Base-by-base conservation (phyloP, 768 basidiomycete species). In the Rhodotorula kratochvilovae region DNA sequence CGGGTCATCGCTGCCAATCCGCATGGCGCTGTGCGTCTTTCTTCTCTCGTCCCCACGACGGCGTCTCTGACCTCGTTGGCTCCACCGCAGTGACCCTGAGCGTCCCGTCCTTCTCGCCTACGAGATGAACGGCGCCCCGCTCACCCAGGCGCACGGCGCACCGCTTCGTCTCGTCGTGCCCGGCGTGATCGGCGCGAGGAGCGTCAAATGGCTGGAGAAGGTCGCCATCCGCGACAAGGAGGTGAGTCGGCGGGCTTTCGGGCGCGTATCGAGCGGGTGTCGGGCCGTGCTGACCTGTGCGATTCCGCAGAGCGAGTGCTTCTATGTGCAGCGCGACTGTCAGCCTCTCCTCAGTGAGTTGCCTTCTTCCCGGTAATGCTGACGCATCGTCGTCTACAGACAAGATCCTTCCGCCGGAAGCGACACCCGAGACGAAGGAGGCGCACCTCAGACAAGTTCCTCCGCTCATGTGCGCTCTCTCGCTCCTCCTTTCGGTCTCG, bases 161-260 rank as follows among this genome's bases (percentile, higher is more conserved):
- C 77, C 77, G 5, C 33, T 74, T 12, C 70, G 77, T 5, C 56
- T 77, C 13, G 68, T 70, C 51, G 86, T 86, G 2, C 89, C 89
- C 0, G 88, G 89, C 6, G 85, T 84, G 74, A 82, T 85, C 25
- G 88, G 88, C 12, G 88, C 87, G 42, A 85, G 88, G 19, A 88
- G 88, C 87, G 87, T 89, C 15, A 89, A 90, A 81, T 90, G 89
- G 88, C 81, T 88, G 0, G 86, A 88, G 75, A 85, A 82, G 1
- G 86, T 89, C 75, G 80, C 82, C 36, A 76, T 89, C 29, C 31
- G 67, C 3, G 43, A 68, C 17, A 25, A 50, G 35, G 67, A 68
- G 61, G 61, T 62, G 19, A n/a, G 51, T 36, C 51, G 43, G 1
- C 19, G 16, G n/a, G 3, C 36, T 17, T n/a, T 31, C 35, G 2